These are phyloP conservation scores for Aurinia saxatilis DNA, from an alignment of 345 rosid genomes.

Conservation along the genomic window DNA sequence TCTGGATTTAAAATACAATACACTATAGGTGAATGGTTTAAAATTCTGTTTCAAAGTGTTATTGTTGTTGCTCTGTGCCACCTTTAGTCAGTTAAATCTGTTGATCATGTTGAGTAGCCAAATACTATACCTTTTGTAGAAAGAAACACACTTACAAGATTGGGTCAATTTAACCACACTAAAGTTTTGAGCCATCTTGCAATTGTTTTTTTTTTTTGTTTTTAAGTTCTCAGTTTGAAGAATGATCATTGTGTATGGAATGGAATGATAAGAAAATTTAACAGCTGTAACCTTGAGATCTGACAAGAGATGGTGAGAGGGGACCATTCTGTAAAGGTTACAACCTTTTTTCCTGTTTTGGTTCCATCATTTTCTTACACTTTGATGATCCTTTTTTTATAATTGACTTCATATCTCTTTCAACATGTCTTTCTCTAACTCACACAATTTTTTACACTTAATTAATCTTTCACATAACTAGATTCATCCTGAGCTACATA, in stretches of 20 bases:
- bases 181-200: not conserved
- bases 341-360: conserved; percentile 21
- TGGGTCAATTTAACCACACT: not conserved
- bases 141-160: too few relatives aligned
- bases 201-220: not conserved
- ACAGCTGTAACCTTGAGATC: conserved; percentile 11
- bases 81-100: too few relatives aligned
- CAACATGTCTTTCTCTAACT: not conserved
- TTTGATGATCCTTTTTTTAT: not conserved
- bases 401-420: not conserved
- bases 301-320: conserved; percentile 1
- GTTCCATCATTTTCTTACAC: conserved; percentile 18
- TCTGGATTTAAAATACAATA: too few relatives aligned
- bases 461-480: not conserved
- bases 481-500: not conserved
- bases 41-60: too few relatives aligned
- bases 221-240: not conserved
- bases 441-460: not conserved
- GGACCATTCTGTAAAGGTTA: conserved; percentile 24
- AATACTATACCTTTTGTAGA: too few relatives aligned
- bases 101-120: too few relatives aligned
- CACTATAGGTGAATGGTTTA: too few relatives aligned
- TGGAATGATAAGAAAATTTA: not conserved
- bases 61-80: too few relatives aligned
- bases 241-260: not conserved